These are phyloP conservation scores for Schizochytrium sp. DNA, from an alignment of 108 stramenopile genomes.

Conservation along the genomic window DNA sequence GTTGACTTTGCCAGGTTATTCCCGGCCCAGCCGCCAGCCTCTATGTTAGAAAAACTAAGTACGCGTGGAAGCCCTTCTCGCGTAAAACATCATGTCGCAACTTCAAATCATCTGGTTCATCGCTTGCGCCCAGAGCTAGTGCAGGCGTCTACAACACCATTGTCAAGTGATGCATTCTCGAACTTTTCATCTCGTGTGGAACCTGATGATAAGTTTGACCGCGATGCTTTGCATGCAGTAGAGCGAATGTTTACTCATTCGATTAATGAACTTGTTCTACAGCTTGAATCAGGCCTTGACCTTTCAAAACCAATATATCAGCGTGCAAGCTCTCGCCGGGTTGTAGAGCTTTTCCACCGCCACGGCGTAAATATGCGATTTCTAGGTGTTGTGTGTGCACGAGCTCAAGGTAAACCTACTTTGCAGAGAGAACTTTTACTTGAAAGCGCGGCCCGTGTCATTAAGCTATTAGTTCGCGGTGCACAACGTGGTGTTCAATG, in stretches of 20 bases:
- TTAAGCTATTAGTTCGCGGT: constrained; percentile 38
- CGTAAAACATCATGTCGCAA: background rate
- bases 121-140: constrained; percentile 41
- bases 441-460: constrained; percentile 6
- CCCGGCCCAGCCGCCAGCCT: constrained; percentile 26
- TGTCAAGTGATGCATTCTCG: constrained; percentile 53
- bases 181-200: constrained; percentile 8
- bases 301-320: background rate
- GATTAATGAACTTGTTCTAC: background rate
- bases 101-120: constrained; percentile 31
- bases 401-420: background rate
- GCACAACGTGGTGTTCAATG: background rate
- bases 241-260: background rate
- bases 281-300: background rate
- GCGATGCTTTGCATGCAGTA: background rate
- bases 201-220: background rate
- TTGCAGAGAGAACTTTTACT: background rate
- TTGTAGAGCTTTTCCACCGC: constrained; percentile 1
- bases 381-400: background rate
- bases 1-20: constrained; percentile 57
- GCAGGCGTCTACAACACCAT: background rate
- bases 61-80: background rate
- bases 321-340: background rate
- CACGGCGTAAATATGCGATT: constrained; percentile 58
- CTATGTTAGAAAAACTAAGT: background rate